Conservation (phyloP, 306 rosid genomes). For the Rosa rugosa region DNA sequence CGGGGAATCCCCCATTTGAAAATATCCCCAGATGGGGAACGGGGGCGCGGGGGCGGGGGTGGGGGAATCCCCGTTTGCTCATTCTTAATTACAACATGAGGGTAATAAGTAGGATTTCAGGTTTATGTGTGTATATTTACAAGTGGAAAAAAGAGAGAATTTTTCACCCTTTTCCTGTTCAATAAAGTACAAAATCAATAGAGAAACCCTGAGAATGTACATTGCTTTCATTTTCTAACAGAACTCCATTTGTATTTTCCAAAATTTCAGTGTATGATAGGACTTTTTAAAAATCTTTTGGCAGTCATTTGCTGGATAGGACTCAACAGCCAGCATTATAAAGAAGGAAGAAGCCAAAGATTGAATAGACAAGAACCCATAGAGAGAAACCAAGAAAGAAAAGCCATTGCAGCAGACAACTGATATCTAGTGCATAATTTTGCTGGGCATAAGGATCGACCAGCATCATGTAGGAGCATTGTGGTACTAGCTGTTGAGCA, state of each 20-base stretch:
- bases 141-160: not conserved
- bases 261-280: not conserved
- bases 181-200: not conserved
- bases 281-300: conserved; percentile 31
- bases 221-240: conserved; percentile 12
- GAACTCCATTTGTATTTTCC: not conserved
- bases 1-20: too few relatives aligned
- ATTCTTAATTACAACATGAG: not conserved
- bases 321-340: conserved; percentile 33
- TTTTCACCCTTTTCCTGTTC: not conserved
- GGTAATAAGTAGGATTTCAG: not conserved
- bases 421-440: conserved; percentile 71
- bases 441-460: conserved; percentile 42
- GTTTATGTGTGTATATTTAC: not conserved
- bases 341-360: conserved; percentile 74
- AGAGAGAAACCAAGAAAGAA: conserved; percentile 84
- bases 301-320: conserved; percentile 26
- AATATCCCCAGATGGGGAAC: too few relatives aligned
- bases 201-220: conserved; percentile 1
- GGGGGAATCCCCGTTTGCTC: too few relatives aligned
- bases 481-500: conserved; percentile 74
- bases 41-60: too few relatives aligned
- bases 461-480: conserved; percentile 45
- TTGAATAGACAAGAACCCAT: conserved; percentile 69
- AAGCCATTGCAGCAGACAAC: conserved; percentile 84